Base-by-base conservation (phyloP, 495 filamentous ascomycete genomes). In the Paragyromitra xinjiangensis region DNA sequence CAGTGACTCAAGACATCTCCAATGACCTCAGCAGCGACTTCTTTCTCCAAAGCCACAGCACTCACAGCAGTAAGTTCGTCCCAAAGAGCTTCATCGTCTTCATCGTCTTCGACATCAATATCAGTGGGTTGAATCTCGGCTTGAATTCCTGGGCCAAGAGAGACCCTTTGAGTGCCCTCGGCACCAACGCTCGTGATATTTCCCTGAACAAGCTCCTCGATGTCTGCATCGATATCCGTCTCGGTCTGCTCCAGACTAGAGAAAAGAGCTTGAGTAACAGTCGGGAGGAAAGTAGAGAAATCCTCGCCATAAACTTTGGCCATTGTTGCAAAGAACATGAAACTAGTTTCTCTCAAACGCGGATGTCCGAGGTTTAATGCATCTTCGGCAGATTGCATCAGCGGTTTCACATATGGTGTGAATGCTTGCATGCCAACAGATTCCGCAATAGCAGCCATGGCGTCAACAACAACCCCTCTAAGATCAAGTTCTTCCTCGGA, bases 321-420 rank as follows among this genome's bases (percentile, higher is more conserved):
- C 84, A 99, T 91, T 29, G 90, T 92, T 79, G 93, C 93, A 94
- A 95, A 99, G 75, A 99, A 89, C 77, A 98, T 94, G 85, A 96
- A 99, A 82, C 93, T 96, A 67, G 94, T 98, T 85, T 99, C 96
- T 82, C 92, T 90, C 62, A 99, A 88, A 64, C 94, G 88, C 9
- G 94, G 91, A 85, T 97, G 94, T 69, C 91, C 94, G 1, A 99
- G 90, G 81, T 95, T 89, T 2, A 98, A 87, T 45, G 91, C 95
- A 83, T 98, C 95, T 84, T 98, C 93, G 71, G 93, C 95, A 22
- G 95, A 91, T 71, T 90, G 86, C 91, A 99, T 95, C 59, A 99
- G 86, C 39, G 92, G 93, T 80, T 91, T 86, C 42, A 98, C 95
- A 81, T 94, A 99, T 6, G 90, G 92, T 85, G 95, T 89, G 86